Evolutionary conservation across 352 stramenopile genomes (phyloP).

Genomic region (Pilasporangium apinafurcum): DNA sequence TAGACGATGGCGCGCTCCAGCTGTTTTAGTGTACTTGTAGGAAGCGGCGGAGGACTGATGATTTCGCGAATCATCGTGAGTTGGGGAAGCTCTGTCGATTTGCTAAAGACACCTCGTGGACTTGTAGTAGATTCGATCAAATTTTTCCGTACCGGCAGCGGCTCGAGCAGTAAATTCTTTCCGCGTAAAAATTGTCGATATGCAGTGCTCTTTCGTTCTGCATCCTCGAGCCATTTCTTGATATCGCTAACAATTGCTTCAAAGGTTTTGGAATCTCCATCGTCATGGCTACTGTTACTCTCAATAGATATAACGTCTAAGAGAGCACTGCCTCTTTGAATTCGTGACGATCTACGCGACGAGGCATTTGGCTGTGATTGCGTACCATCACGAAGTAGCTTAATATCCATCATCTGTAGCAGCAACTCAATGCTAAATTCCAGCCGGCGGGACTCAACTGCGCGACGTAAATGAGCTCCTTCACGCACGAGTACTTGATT

Average conservation of each 20-base stretch:
- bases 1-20: slow-evolving; percentile 54
- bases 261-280: slow-evolving; percentile 8
- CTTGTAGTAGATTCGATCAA: background rate
- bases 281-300: background rate
- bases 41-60: slow-evolving; percentile 32
- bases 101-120: background rate
- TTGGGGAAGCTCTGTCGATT: slow-evolving; percentile 18
- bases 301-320: background rate
- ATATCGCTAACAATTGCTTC: slow-evolving; percentile 21
- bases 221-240: slow-evolving; percentile 13
- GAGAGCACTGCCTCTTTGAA: background rate
- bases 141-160: slow-evolving; percentile 21
- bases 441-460: slow-evolving; percentile 45
- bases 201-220: slow-evolving; percentile 15
- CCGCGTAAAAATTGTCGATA: too few relatives aligned
- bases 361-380: background rate
- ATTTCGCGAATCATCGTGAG: slow-evolving; percentile 59
- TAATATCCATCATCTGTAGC: slow-evolving; percentile 50
- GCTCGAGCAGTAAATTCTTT: slow-evolving; percentile 27
- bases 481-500: slow-evolving; percentile 32
- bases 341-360: background rate
- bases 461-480: slow-evolving; percentile 42
- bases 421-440: slow-evolving; percentile 61
- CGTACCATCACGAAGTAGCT: slow-evolving; percentile 10
- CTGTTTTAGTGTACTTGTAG: slow-evolving; percentile 27